A percentile compares a stretch with the other conserved stretches of the same genome.
These are phyloP conservation scores for Epichloe sylvatica DNA, from an alignment of 2,329 filamentous ascomycete genomes.

Conservation along the genomic window DNA sequence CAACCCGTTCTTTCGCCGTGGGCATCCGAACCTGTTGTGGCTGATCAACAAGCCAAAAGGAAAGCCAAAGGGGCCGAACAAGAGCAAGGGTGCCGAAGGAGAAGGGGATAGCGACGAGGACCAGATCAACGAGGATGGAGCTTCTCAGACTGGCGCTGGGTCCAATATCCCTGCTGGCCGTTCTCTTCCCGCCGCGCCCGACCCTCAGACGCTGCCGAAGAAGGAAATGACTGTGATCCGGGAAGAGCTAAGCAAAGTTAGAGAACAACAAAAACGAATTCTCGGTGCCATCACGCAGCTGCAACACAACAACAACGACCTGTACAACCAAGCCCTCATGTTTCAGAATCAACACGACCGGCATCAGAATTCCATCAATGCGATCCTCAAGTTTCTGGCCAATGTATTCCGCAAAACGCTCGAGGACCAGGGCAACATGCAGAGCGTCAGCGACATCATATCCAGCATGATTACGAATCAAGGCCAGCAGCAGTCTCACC, in stretches of 20 bases:
- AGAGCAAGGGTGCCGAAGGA: conserved; percentile 26
- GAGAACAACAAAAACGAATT: conserved; percentile 75
- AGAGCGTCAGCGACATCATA: conserved; percentile 76
- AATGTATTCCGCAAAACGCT: conserved; percentile 92
- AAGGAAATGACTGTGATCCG: conserved; percentile 68
- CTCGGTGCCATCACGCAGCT: conserved; percentile 68
- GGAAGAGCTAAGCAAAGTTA: conserved; percentile 66
- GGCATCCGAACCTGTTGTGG: conserved; percentile 85
- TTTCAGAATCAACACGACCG: conserved; percentile 88
- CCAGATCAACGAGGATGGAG: conserved; percentile 42
- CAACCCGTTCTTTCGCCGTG: conserved; percentile 89
- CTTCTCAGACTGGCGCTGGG: conserved; percentile 11
- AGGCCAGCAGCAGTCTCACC: conserved; percentile 29
- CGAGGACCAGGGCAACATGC: conserved; percentile 54
- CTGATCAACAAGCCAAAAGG: conserved; percentile 89
- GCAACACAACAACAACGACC: conserved; percentile 71
- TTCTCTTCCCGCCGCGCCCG: conserved; percentile 26
- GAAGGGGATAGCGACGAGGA: conserved; percentile 48
- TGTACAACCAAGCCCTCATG: conserved; percentile 74
- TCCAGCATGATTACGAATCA: conserved; percentile 54
- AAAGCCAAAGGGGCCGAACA: conserved; percentile 40
- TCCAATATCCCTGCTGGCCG: conserved; percentile 11
- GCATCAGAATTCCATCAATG: conserved; percentile 98
- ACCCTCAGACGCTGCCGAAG: conserved; percentile 38
- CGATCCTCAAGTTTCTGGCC: conserved; percentile 92